Conservation (phyloP, 148 eudicot species). For the Rhododendron ferrugineum region DNA sequence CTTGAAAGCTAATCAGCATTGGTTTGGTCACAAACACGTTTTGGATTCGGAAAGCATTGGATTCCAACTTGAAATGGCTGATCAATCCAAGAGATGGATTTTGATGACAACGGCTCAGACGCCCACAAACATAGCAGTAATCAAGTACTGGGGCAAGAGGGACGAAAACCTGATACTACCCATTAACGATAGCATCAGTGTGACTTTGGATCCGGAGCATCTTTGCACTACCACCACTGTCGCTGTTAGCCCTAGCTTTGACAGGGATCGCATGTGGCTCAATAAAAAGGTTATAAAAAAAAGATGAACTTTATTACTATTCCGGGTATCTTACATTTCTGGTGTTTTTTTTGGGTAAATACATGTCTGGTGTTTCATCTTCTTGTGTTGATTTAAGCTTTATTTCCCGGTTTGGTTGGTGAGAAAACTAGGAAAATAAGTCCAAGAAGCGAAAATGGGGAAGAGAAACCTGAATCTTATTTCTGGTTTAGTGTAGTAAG, state of each 20-base stretch:
- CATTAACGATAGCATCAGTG: constrained; percentile 87
- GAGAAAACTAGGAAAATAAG: not conserved
- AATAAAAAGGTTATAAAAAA: constrained; percentile 60
- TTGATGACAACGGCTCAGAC: constrained; percentile 76
- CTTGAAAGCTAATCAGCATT: not conserved
- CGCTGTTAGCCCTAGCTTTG: constrained; percentile 69
- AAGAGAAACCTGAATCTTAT: not conserved
- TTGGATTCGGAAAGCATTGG: not conserved
- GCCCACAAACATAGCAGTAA: constrained; percentile 92
- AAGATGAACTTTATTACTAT: not conserved
- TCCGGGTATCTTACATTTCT: not conserved
- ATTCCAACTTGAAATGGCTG: constrained; percentile 16
- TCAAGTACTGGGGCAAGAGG: constrained; percentile 96
- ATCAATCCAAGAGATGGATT: constrained; percentile 51
- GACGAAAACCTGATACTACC: constrained; percentile 83
- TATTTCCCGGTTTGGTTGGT: not conserved
- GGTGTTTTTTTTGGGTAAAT: too few relatives aligned
- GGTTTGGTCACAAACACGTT: not conserved
- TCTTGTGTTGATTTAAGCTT: not conserved
- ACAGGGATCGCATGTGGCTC: constrained; percentile 92
- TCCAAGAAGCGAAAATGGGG: not conserved
- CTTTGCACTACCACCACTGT: constrained; percentile 96
- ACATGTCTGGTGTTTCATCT: not conserved
- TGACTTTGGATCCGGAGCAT: constrained; percentile 88
- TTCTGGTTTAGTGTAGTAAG: not conserved